A percentile compares a stretch with the other conserved stretches of the same genome.
These are phyloP conservation scores for Thelephora aurantiotincta DNA, from an alignment of 768 basidiomycete genomes.

Conservation along the genomic window DNA sequence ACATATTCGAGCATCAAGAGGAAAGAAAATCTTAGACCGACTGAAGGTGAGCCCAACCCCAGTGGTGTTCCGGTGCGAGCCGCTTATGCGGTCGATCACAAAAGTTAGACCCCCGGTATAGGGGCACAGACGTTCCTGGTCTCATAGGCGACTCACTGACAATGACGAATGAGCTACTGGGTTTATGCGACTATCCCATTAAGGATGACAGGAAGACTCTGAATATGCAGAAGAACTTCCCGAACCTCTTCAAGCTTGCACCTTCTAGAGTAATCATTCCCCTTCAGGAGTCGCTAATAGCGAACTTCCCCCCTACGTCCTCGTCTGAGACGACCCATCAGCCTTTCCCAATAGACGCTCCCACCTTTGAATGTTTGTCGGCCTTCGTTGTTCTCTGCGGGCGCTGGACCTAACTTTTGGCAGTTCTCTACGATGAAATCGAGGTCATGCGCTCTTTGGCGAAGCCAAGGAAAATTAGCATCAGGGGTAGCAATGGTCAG, in stretches of 20 bases:
- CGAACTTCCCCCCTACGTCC: constrained; percentile 69
- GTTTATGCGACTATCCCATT: constrained; percentile 44
- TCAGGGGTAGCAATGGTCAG: constrained; percentile 71
- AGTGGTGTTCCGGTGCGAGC: not conserved
- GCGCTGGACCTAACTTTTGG: not conserved
- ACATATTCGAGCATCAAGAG: constrained; percentile 40
- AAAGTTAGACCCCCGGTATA: constrained; percentile 24
- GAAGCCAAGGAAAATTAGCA: constrained; percentile 81
- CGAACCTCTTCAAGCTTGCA: constrained; percentile 37
- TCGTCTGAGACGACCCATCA: constrained; percentile 46
- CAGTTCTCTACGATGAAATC: constrained; percentile 73
- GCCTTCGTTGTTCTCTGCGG: not conserved
- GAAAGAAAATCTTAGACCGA: constrained; percentile 38
- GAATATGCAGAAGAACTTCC: constrained; percentile 44
- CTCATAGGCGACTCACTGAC: constrained; percentile 39
- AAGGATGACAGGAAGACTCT: constrained; percentile 22
- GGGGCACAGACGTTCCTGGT: constrained; percentile 20
- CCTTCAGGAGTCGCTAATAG: constrained; percentile 84
- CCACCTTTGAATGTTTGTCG: constrained; percentile 63
- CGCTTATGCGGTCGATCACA: constrained; percentile 23
- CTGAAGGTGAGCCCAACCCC: constrained; percentile 33
- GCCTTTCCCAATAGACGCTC: constrained; percentile 68
- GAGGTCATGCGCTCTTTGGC: constrained; percentile 87
- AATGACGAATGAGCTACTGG: constrained; percentile 61
- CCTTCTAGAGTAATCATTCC: constrained; percentile 71